A percentile compares a stretch with the other conserved stretches of the same genome.
Evolutionary conservation across 2,329 filamentous ascomycete genomes (phyloP).

Genomic region (Penicillium sp.): DNA sequence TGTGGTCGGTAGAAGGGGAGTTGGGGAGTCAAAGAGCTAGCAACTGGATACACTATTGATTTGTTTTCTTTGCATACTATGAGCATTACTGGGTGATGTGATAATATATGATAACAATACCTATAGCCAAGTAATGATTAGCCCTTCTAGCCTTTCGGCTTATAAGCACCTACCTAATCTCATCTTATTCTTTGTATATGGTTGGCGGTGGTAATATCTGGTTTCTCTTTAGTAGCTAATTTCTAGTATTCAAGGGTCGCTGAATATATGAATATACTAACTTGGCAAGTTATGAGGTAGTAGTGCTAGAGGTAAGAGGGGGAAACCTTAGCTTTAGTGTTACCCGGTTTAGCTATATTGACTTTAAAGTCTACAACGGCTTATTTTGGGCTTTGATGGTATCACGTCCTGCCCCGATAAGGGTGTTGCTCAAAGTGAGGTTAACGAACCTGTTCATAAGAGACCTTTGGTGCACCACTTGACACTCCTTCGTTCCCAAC

Average conservation of each 20-base stretch:
- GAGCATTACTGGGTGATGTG: not conserved
- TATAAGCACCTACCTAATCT: not conserved
- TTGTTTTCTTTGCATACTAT: not conserved
- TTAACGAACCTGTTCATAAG: not conserved
- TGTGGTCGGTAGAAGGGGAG: too few relatives aligned
- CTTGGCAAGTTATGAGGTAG: not conserved
- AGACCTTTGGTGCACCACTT: not conserved
- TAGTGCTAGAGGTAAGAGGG: not conserved
- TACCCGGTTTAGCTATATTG: not conserved
- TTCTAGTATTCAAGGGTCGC: not conserved
- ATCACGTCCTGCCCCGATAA: not conserved
- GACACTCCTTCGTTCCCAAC: not conserved
- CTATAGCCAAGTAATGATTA: too few relatives aligned
- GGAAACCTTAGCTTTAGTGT: not conserved
- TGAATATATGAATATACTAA: not conserved
- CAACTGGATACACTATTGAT: not conserved
- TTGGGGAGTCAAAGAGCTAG: too few relatives aligned
- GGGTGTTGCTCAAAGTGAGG: not conserved
- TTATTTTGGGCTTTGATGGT: not conserved
- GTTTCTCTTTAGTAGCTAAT: not conserved
- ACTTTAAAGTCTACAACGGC: not conserved
- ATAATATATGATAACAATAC: not conserved
- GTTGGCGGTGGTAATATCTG: not conserved
- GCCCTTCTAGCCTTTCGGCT: too few relatives aligned
- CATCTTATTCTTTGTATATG: not conserved